Evolutionary conservation across 495 filamentous ascomycete species (phyloP), one percentile per base, ranked within the genome.

Genomic region (Aspergillus mulundensis): DNA sequence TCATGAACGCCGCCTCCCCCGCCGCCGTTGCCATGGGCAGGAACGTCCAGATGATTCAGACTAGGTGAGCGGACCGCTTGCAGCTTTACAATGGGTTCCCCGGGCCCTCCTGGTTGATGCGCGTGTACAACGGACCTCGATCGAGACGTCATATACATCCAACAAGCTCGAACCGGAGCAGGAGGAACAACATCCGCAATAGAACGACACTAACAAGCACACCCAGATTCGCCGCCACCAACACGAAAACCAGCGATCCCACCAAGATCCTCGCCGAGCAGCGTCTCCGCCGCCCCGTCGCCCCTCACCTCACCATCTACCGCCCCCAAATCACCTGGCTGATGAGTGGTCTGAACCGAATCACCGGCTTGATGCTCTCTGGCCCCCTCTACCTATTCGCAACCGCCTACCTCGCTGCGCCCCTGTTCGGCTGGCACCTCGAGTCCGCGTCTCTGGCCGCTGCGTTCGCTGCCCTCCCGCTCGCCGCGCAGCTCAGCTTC

Each of bases 261-360:
- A 71, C 80, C 69, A 65, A 83, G 60, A 85, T 97, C 76, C 91
- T 97, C 70, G 83, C 80, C 59, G 74, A 83, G 59, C 94, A 99
- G 74, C 94, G 94, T 61, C 84, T 86, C 54, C 66, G 77, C 63
- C 95, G 94, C 45, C 94, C 94, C 61, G 81, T 95, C 57, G 78
- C 90, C 36, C 94, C 94, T 41, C 93, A 99, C 69, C 84, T 99
- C 50, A 64, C 72, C 57, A 92, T 95, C 82, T 99, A 97, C 83
- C 79, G 83, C 61, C 87, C 87, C 58, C 87, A 89, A 74, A 87
- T 97, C 66, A 92, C 91, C 52, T 96, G 88, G 88, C 85, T 87
- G 67, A 72, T 77, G 41, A 90, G 85, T 53, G 74, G 66, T 50
- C 75, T 88, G 71, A 86, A 90, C 79, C 90, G 94, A 63, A 81